These are phyloP conservation scores for Populus hybrid DNA, from an alignment of 441 rosid species.

Conservation along the genomic window DNA sequence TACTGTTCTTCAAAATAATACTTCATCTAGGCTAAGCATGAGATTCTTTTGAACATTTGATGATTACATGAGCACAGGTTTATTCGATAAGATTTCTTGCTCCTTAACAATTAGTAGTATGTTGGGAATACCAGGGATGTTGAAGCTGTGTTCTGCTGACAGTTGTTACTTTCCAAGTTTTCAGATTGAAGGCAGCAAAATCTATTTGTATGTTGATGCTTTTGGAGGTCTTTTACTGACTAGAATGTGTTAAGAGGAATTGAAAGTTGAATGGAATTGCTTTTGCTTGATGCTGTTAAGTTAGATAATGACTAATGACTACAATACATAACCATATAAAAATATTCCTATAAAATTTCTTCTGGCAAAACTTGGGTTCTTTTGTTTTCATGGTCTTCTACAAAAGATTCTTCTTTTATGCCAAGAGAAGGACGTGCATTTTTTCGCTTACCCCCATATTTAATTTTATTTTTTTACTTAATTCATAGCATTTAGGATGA, in stretches of 20 bases:
- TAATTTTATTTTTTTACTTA: neutral
- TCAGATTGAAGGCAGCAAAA: conserved; percentile 20
- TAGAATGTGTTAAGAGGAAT: conserved; percentile 4
- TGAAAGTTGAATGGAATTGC: conserved; percentile 10
- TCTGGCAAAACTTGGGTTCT: neutral
- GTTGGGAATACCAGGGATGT: conserved; percentile 15
- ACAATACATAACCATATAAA: neutral
- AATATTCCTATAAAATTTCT: neutral
- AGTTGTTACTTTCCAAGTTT: conserved; percentile 26
- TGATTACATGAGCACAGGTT: conserved; percentile 2
- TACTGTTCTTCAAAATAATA: neutral
- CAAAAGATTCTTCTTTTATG: neutral
- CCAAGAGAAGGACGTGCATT: neutral
- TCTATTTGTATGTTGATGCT: conserved; percentile 21
- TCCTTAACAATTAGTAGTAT: conserved; percentile 45
- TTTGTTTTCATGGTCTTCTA: neutral
- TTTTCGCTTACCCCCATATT: neutral
- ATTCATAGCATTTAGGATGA: neutral
- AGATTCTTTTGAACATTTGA: neutral
- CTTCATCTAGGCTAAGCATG: neutral
- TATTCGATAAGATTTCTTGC: conserved; percentile 14
- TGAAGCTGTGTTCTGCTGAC: conserved; percentile 27
- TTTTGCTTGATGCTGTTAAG: neutral
- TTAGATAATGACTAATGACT: neutral
- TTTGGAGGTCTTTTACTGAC: conserved; percentile 13